Conservation (phyloP, 768 basidiomycete genomes). For the Auricularia sp. region DNA sequence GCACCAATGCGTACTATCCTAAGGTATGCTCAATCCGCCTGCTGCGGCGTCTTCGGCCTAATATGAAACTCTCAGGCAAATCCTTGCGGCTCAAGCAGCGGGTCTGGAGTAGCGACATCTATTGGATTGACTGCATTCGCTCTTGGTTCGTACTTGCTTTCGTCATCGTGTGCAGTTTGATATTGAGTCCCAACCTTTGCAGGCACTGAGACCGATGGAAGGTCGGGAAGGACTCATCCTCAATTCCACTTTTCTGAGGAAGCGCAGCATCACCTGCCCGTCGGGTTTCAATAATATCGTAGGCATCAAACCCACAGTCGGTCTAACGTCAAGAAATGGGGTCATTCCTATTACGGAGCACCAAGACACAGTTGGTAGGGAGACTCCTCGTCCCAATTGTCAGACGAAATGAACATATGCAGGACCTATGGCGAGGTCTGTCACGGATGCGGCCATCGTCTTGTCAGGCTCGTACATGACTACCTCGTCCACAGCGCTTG, state of each 20-base stretch:
- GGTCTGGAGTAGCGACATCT: slow-evolving; percentile 44
- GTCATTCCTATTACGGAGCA: slow-evolving; percentile 36
- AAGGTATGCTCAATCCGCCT: slow-evolving; percentile 10
- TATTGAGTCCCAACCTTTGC: too few species aligned
- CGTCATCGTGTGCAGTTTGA: too few species aligned
- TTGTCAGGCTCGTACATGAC: slow-evolving; percentile 10
- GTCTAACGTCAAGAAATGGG: slow-evolving; percentile 29
- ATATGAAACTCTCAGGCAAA: slow-evolving; percentile 21
- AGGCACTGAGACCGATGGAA: slow-evolving; percentile 37
- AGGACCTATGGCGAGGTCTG: slow-evolving; percentile 24
- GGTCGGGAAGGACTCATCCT: neutral
- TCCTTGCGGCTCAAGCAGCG: slow-evolving; percentile 50
- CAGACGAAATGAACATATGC: neutral
- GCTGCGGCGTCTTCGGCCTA: too few species aligned
- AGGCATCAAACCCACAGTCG: slow-evolving; percentile 31
- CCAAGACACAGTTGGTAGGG: slow-evolving; percentile 29
- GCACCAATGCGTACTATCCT: slow-evolving; percentile 40
- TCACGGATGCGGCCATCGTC: slow-evolving; percentile 30
- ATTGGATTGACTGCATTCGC: slow-evolving; percentile 37
- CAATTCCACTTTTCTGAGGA: slow-evolving; percentile 9
- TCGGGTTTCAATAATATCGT: slow-evolving; percentile 33
- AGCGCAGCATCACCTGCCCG: slow-evolving; percentile 32
- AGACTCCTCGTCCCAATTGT: neutral
- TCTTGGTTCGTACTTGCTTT: slow-evolving; percentile 13
- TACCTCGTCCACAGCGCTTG: neutral